Evolutionary conservation across 2,329 filamentous ascomycete genomes (phyloP), one percentile per base, ranked within the genome.

Genomic region (Epichloe gansuensis): DNA sequence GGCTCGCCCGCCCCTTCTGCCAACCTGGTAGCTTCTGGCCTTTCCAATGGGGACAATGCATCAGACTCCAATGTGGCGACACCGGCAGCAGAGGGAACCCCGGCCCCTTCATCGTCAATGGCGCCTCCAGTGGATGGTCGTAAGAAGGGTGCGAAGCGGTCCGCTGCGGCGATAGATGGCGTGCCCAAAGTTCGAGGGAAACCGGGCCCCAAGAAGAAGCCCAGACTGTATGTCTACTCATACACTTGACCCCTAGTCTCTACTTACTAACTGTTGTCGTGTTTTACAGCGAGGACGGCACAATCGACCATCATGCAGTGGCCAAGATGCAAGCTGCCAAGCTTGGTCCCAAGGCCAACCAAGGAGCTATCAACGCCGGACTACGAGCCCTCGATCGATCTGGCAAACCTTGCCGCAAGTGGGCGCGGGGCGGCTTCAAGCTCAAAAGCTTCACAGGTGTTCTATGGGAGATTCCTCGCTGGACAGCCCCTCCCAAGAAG

Each of bases 151-250:
- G 74, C 80, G 37, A 86, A 89, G 67, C 80, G 85, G 58, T 78
- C 81, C 23, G 85, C 86, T 61, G 75, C 80, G 41, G 69, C 70
- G 56, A 69, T 72, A 67, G 87, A 91, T 57, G 75, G 74, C 37
- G 64, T 73, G 28, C 75, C 83, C n/a, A 90, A 87, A 69, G 75
- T 83, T 52, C 76, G 88, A 65, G 86, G 86, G 65, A 94, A 95
- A 73, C 91, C 93, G 6, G 91, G 91, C 6, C 91, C 91, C 0
- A 97, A 96, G 80, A 95, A 96, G 81, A 95, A 94, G 74, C 84
- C 87, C 59, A 84, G 86, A 76, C 72, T 95, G 91, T 96, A 85
- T 73, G 90, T 85, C 25, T 11, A 28, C 12, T n/a, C 45, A 37
- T 51, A 25, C 49, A 34, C 28, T 52, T 51, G 43, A 15, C 44